Conservation (phyloP, 768 basidiomycete species). For the Lactarius trivialis region DNA sequence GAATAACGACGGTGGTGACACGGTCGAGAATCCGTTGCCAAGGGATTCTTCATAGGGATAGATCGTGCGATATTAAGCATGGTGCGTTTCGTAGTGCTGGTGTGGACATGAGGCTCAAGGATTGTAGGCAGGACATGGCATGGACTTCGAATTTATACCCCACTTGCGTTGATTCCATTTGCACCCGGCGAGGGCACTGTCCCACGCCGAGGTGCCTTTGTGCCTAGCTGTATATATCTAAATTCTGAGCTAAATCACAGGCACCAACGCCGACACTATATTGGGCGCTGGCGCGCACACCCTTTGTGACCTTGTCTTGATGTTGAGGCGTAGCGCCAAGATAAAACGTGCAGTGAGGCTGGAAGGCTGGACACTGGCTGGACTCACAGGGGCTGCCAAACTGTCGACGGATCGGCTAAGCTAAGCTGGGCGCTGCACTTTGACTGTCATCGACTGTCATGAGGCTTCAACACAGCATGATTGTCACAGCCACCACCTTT, state of each 20-base stretch:
- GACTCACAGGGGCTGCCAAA: neutral
- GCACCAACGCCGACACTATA: neutral
- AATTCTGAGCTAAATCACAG: constrained; percentile 1
- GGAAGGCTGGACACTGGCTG: too few relatives aligned
- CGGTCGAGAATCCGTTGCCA: neutral
- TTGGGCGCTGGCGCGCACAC: neutral
- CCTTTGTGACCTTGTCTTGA: neutral
- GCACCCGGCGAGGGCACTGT: neutral
- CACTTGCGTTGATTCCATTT: neutral
- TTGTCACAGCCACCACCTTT: constrained; percentile 10
- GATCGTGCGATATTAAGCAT: neutral
- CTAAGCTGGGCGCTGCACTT: neutral
- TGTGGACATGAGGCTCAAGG: neutral
- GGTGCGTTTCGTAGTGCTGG: neutral
- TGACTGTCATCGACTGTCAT: neutral
- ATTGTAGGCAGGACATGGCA: neutral
- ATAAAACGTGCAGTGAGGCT: neutral
- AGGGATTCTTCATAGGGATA: neutral
- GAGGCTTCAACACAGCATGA: constrained; percentile 3
- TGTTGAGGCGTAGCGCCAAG: constrained; percentile 5
- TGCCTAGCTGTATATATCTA: neutral
- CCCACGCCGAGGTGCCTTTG: neutral
- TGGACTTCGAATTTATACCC: neutral
- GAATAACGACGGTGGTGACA: neutral
- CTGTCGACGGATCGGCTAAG: neutral